Conservation (phyloP, 108 stramenopile genomes). For the Aurantiochytrium sp. region DNA sequence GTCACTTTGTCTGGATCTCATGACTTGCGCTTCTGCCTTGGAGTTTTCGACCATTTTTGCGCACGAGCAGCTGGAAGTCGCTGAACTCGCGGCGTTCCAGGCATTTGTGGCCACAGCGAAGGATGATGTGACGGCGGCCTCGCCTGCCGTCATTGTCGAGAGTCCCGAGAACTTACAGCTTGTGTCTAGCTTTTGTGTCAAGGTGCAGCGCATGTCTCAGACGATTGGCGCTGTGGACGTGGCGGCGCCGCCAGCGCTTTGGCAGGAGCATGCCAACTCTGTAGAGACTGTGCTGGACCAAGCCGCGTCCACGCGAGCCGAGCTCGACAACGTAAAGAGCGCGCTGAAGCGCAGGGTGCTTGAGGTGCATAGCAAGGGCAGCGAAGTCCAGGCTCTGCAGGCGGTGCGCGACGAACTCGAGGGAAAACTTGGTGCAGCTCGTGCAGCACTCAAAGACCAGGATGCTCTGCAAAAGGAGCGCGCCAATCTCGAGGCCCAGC, state of each 20-base stretch:
- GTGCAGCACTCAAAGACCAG: neutral
- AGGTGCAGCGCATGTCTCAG: neutral
- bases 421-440: neutral
- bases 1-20: too few species aligned
- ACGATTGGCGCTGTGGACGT: neutral
- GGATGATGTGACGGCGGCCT: too few species aligned
- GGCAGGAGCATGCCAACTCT: neutral
- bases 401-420: neutral
- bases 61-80: neutral
- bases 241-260: neutral
- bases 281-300: neutral
- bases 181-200: neutral
- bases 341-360: neutral
- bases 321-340: slow-evolving; percentile 12
- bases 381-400: neutral
- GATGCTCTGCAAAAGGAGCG: neutral
- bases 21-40: too few species aligned
- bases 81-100: neutral
- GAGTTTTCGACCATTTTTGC: neutral
- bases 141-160: too few species aligned
- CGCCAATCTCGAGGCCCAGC: neutral
- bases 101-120: too few species aligned
- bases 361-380: neutral
- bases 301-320: neutral
- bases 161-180: neutral